phyloP scores from a whole-genome alignment of 2,329 filamentous ascomycete species.

The Botryotinia convoluta region DNA sequence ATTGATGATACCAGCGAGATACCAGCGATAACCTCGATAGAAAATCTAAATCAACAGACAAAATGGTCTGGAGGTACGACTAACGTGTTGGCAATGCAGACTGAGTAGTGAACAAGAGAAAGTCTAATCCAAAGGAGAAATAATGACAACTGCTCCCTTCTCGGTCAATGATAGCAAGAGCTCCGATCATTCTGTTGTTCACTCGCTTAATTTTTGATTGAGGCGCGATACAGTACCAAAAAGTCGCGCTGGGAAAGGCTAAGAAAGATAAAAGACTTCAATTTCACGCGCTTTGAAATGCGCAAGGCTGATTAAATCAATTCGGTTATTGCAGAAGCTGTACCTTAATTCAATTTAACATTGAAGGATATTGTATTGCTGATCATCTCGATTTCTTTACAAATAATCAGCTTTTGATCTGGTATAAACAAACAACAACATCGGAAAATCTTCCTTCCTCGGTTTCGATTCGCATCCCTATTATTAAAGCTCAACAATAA shows the following conservation, averaged over 20 bases:
- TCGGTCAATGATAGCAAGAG: slow-evolving; percentile 12
- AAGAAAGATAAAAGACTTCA: slow-evolving; percentile 19
- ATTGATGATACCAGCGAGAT: slow-evolving; percentile 11
- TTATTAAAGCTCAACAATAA: neutral
- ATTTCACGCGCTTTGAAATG: slow-evolving; percentile 26
- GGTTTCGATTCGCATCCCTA: slow-evolving; percentile 4
- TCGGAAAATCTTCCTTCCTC: slow-evolving; percentile 17
- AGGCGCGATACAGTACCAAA: slow-evolving; percentile 18
- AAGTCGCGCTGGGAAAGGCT: slow-evolving; percentile 18
- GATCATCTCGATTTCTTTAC: slow-evolving; percentile 8
- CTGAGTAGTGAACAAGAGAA: slow-evolving; percentile 3
- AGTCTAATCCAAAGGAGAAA: neutral
- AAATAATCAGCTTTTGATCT: slow-evolving; percentile 8
- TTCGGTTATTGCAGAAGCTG: slow-evolving; percentile 23
- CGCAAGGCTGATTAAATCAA: slow-evolving; percentile 22
- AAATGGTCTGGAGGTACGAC: neutral
- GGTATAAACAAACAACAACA: slow-evolving; percentile 6
- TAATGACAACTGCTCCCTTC: slow-evolving; percentile 14
- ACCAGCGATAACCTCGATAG: slow-evolving; percentile 7
- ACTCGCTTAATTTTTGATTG: slow-evolving; percentile 20
- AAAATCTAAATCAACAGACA: neutral
- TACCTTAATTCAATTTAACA: slow-evolving; percentile 3
- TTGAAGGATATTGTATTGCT: neutral
- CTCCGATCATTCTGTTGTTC: slow-evolving; percentile 13
- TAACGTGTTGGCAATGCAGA: slow-evolving; percentile 5